A percentile compares a stretch with the other conserved stretches of the same genome.
These are phyloP conservation scores for Pharnaceum exiguum DNA, from an alignment of 148 eudicot species.

Conservation along the genomic window DNA sequence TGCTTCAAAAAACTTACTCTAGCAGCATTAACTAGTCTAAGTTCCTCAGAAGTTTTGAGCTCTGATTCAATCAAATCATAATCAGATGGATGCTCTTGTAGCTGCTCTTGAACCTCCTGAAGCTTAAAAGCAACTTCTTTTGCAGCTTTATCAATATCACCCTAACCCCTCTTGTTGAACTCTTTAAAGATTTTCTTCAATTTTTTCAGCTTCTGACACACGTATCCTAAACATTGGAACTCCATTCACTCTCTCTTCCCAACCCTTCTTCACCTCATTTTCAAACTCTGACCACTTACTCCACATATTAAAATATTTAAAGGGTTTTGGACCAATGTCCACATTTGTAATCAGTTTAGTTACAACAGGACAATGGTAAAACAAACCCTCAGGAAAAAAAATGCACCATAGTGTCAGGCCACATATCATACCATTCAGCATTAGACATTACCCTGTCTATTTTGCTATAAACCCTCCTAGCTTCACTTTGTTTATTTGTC, in stretches of 20 bases:
- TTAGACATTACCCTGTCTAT: not conserved
- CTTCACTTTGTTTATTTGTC: too few relatives aligned
- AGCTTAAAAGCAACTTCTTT: not conserved
- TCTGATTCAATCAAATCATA: not conserved
- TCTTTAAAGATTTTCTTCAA: not conserved
- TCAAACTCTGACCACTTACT: not conserved
- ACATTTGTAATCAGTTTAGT: rapidly evolving
- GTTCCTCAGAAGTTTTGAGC: not conserved
- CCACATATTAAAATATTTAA: not conserved
- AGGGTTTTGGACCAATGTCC: not conserved
- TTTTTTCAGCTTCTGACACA: not conserved
- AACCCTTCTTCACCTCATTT: not conserved
- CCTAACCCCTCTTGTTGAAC: not conserved
- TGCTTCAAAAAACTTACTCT: not conserved
- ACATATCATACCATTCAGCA: not conserved
- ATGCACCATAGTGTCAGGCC: too few relatives aligned
- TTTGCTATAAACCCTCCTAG: not conserved
- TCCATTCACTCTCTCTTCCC: not conserved
- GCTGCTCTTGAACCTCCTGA: not conserved
- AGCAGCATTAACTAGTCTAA: not conserved
- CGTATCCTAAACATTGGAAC: not conserved
- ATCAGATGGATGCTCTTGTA: not conserved
- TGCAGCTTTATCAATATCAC: not conserved
- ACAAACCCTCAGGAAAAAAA: not conserved
- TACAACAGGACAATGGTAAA: not conserved